Conservation (phyloP, 2,329 filamentous ascomycete genomes). For the Dactylella cylindrospora region DNA sequence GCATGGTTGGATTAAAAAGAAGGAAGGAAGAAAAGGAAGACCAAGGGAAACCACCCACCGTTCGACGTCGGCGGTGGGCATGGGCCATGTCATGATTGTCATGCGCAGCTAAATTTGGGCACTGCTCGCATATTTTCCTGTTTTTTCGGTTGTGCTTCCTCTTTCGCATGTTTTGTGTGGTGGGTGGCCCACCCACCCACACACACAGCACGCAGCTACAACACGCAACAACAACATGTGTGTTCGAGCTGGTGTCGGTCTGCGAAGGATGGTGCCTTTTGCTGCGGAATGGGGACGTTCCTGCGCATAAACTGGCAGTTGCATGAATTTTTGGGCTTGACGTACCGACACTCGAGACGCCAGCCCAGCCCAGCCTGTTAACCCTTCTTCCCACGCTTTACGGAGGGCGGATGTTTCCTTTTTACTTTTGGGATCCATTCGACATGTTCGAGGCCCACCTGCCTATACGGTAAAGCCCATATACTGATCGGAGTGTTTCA, state of each 20-base stretch:
- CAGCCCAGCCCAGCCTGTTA: not conserved
- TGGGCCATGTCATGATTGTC: too few relatives aligned
- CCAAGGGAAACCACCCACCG: too few relatives aligned
- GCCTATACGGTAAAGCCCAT: constrained; percentile 39
- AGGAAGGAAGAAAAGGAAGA: too few relatives aligned
- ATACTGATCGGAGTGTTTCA: constrained; percentile 44
- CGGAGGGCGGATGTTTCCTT: too few relatives aligned
- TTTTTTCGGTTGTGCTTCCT: constrained; percentile 42
- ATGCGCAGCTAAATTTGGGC: constrained; percentile 43
- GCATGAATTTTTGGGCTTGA: constrained; percentile 37
- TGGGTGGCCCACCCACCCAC: too few relatives aligned
- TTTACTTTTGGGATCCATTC: too few relatives aligned
- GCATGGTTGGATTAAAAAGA: too few relatives aligned
- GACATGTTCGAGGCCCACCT: constrained; percentile 40
- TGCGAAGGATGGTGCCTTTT: constrained; percentile 22
- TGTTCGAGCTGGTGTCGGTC: too few relatives aligned
- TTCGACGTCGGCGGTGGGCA: too few relatives aligned
- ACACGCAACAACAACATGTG: constrained; percentile 16
- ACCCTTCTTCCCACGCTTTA: constrained; percentile 3
- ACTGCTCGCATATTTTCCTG: constrained; percentile 28
- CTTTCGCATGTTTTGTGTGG: constrained; percentile 33
- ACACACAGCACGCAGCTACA: constrained; percentile 13
- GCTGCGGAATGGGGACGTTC: too few relatives aligned
- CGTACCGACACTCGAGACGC: constrained; percentile 8
- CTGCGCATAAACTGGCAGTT: constrained; percentile 18